Percentiles rank a stretch among this genome's conserved stretches.
These are phyloP conservation scores for Neocatenulostroma microsporum DNA, from an alignment of 2,329 filamentous ascomycete genomes.

Conservation along the genomic window DNA sequence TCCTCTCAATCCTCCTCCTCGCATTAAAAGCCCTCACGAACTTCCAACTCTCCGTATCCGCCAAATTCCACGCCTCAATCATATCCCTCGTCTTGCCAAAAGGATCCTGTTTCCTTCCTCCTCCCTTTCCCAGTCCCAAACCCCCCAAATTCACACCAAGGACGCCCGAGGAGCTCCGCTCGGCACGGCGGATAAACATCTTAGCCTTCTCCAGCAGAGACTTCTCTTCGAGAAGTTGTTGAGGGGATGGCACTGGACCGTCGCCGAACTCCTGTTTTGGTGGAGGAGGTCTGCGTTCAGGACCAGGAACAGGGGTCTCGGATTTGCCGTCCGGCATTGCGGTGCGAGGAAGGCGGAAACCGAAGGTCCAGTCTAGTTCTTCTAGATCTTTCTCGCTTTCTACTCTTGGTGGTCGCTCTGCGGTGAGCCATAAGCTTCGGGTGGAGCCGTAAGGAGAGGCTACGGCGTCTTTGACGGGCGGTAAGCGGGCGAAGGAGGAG, in stretches of 20 bases:
- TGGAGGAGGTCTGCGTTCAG: conserved; percentile 44
- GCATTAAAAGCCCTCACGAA: conserved; percentile 64
- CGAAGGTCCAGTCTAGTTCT: conserved; percentile 77
- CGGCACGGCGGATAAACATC: conserved; percentile 24
- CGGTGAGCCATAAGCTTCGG: conserved; percentile 72
- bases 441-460: conserved; percentile 58
- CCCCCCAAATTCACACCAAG: conserved; percentile 6
- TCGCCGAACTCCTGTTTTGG: conserved; percentile 43
- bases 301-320: conserved; percentile 51
- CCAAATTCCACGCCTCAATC: conserved; percentile 50
- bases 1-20: conserved; percentile 53
- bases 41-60: conserved; percentile 69
- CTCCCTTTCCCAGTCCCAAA: not conserved
- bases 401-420: conserved; percentile 48
- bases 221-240: conserved; percentile 50
- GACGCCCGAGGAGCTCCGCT: conserved; percentile 9
- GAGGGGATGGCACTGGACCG: conserved; percentile 45
- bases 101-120: conserved; percentile 19
- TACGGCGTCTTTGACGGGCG: conserved; percentile 73
- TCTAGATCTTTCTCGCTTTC: conserved; percentile 42
- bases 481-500: conserved; percentile 56
- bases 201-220: conserved; percentile 41
- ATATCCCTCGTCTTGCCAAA: conserved; percentile 33
- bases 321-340: conserved; percentile 48
- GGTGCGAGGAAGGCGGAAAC: conserved; percentile 65